These are phyloP conservation scores for Elongisporangium prolatum DNA, from an alignment of 352 stramenopile species.

Conservation along the genomic window DNA sequence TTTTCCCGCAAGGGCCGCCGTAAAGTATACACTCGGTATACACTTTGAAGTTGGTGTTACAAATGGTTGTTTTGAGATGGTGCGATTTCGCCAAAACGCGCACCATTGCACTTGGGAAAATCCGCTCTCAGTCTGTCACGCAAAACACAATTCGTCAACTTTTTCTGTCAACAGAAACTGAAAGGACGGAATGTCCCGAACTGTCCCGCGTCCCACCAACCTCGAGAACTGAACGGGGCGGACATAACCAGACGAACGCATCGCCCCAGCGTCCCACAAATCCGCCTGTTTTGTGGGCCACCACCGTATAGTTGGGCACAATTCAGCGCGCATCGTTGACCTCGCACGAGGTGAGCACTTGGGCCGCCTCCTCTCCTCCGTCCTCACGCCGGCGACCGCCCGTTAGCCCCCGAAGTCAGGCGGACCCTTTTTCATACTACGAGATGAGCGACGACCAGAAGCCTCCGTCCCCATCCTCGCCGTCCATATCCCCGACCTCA, in stretches of 20 bases:
- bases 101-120: background rate
- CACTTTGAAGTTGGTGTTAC: background rate
- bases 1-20: background rate
- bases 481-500: slow-evolving; percentile 10
- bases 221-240: slow-evolving; percentile 3
- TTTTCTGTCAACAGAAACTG: background rate
- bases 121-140: background rate
- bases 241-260: slow-evolving; percentile 1
- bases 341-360: slow-evolving; percentile 1
- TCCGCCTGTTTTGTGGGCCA: background rate
- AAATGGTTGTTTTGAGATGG: slow-evolving; percentile 1
- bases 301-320: background rate
- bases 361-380: background rate
- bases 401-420: slow-evolving; percentile 8
- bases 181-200: slow-evolving; percentile 4
- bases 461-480: slow-evolving; percentile 10
- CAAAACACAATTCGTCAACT: background rate
- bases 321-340: background rate
- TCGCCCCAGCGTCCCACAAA: slow-evolving; percentile 3
- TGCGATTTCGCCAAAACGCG: background rate
- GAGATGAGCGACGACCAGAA: slow-evolving; percentile 37
- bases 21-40: slow-evolving; percentile 1
- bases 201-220: background rate
- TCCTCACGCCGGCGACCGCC: slow-evolving; percentile 2
- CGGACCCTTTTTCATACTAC: slow-evolving; percentile 29